Percentiles rank a stretch among this genome's conserved stretches.
These are phyloP conservation scores for Alternaria conjuncta DNA, from an alignment of 2,329 filamentous ascomycete species.

Conservation along the genomic window DNA sequence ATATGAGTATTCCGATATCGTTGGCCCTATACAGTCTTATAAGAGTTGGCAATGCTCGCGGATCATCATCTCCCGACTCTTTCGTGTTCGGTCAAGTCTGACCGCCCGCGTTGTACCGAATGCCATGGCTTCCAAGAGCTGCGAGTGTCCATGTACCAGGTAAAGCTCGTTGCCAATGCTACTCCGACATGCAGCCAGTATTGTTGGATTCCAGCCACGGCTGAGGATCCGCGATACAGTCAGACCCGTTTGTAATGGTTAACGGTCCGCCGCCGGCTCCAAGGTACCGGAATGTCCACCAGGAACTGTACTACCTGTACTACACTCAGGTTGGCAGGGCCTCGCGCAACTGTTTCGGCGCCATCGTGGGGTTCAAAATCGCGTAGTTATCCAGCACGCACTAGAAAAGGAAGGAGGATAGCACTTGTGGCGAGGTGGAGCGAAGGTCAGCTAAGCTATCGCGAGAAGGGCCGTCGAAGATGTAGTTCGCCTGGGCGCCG, in stretches of 20 bases:
- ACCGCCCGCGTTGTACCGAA: neutral
- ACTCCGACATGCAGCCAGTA: neutral
- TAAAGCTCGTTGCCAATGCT: constrained; percentile 8
- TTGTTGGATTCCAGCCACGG: neutral
- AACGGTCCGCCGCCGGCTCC: constrained; percentile 13
- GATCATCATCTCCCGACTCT: neutral
- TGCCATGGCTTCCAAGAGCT: constrained; percentile 29
- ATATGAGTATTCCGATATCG: neutral
- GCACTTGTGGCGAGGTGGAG: neutral
- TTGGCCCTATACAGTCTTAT: neutral
- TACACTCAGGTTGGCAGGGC: neutral
- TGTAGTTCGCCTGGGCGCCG: constrained; percentile 28
- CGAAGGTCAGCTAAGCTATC: neutral
- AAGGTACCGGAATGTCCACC: constrained; percentile 3
- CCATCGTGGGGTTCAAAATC: constrained; percentile 6
- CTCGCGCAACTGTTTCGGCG: neutral
- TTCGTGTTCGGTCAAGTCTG: neutral
- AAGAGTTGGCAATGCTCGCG: neutral
- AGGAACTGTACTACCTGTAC: neutral
- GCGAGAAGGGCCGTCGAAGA: constrained; percentile 5
- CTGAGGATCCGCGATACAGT: constrained; percentile 4
- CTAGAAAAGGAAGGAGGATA: constrained; percentile 13
- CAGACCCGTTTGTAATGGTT: constrained; percentile 19
- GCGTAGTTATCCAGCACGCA: neutral
- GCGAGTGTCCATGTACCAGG: constrained; percentile 9